These are phyloP conservation scores for Nothophytophthora sp. DNA, from an alignment of 352 stramenopile genomes.

Conservation along the genomic window DNA sequence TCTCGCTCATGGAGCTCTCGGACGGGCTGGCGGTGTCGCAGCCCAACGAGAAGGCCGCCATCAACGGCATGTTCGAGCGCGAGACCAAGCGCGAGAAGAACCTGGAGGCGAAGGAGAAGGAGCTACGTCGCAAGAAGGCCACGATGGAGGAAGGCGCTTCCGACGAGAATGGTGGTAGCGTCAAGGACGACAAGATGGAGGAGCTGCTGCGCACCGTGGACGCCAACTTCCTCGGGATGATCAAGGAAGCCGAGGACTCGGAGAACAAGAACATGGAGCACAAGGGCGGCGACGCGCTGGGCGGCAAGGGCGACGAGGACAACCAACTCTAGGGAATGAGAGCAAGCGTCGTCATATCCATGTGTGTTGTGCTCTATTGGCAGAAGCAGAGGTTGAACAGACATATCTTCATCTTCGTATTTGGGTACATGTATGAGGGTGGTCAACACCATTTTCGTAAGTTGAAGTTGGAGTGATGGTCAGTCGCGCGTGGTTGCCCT, in stretches of 20 bases:
- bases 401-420: too few relatives aligned
- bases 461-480: conserved; percentile 56
- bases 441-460: too few relatives aligned
- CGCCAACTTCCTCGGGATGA: conserved; percentile 95
- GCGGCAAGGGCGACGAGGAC: conserved; percentile 36
- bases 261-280: conserved; percentile 91
- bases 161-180: conserved; percentile 53
- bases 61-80: conserved; percentile 96
- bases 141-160: conserved; percentile 81
- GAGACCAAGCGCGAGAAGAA: conserved; percentile 98
- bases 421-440: too few relatives aligned
- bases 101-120: conserved; percentile 89
- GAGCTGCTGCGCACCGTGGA: conserved; percentile 92
- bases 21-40: conserved; percentile 91
- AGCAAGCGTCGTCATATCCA: not conserved
- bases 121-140: conserved; percentile 84
- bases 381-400: too few relatives aligned
- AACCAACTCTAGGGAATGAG: conserved; percentile 10
- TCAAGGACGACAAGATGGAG: conserved; percentile 95
- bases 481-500: conserved; percentile 19
- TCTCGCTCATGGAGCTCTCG: conserved; percentile 96
- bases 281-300: conserved; percentile 46
- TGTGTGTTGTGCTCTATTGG: too few relatives aligned
- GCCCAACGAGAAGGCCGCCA: conserved; percentile 94
- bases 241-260: conserved; percentile 95